Conservation (phyloP, 2,329 filamentous ascomycete genomes). For the Neoscytalidium dimidiatum region DNA sequence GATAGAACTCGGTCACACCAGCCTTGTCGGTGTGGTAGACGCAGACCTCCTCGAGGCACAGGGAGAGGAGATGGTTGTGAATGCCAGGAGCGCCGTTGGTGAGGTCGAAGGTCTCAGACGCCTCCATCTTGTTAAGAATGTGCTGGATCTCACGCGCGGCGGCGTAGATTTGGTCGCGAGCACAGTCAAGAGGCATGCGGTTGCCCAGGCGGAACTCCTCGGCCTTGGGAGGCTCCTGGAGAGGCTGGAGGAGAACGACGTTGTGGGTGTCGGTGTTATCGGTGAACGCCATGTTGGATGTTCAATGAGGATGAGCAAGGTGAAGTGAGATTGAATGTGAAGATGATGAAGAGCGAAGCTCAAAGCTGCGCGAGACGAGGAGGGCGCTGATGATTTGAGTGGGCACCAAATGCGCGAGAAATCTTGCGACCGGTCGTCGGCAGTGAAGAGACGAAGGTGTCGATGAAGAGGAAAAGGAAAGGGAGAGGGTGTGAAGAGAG, state of each 20-base stretch:
- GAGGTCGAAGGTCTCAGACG: neutral
- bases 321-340: too few species aligned
- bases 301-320: neutral
- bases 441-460: too few species aligned
- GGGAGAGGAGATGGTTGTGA: neutral
- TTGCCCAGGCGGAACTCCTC: neutral
- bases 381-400: too few species aligned
- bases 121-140: neutral
- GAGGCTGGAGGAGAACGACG: neutral
- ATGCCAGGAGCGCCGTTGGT: neutral
- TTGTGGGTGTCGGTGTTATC: too few species aligned
- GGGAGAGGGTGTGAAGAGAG: too few species aligned
- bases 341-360: too few species aligned
- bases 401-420: neutral
- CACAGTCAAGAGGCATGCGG: constrained; percentile 9
- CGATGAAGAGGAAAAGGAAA: too few species aligned
- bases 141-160: neutral
- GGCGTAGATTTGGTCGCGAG: constrained; percentile 6
- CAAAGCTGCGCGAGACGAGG: too few species aligned
- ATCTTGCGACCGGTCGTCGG: too few species aligned
- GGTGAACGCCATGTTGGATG: neutral
- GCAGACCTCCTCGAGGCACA: neutral
- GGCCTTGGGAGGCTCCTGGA: neutral
- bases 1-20: neutral
- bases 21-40: neutral